A percentile compares a stretch with the other conserved stretches of the same genome.
These are phyloP conservation scores for Sungouiozyma intestinalis DNA, from an alignment of 805 yeast species.

Conservation along the genomic window DNA sequence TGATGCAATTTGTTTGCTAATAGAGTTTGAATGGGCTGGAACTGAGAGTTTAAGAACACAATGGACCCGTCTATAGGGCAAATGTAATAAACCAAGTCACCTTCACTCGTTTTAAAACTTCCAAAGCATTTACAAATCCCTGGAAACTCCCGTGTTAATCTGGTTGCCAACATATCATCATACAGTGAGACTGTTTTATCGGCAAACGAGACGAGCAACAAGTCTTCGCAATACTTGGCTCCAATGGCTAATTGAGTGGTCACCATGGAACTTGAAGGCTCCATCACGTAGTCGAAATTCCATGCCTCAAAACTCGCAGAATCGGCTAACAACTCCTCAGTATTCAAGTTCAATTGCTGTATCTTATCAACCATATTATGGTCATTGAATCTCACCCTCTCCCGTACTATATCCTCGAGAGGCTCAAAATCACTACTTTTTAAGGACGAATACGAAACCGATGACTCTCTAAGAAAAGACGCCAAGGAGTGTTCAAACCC, in stretches of 20 bases:
- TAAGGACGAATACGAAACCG: conserved; percentile 3
- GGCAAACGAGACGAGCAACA: not conserved
- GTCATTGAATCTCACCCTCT: conserved; percentile 21
- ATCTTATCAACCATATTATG: conserved; percentile 8
- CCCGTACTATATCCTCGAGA: conserved; percentile 12
- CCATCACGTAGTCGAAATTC: conserved; percentile 14
- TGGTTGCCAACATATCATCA: conserved; percentile 3
- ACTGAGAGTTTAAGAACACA: conserved; percentile 5
- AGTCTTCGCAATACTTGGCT: not conserved
- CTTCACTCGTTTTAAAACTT: conserved; percentile 3
- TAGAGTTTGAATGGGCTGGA: not conserved
- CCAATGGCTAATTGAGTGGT: not conserved
- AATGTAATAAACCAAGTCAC: conserved; percentile 8
- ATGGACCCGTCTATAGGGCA: conserved; percentile 21
- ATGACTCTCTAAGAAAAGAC: conserved; percentile 34
- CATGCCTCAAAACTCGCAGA: conserved; percentile 5
- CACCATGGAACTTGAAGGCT: conserved; percentile 2
- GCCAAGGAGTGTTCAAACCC: conserved; percentile 37
- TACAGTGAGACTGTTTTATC: conserved; percentile 1
- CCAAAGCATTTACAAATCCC: conserved; percentile 20
- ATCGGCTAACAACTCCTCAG: conserved; percentile 4
- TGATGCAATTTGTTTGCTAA: conserved; percentile 26
- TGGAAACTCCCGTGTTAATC: not conserved
- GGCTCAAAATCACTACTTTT: not conserved
- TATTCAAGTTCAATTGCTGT: conserved; percentile 10